Evolutionary conservation across 1,139 yeast genomes (phyloP).

Genomic region (Debaryomyces subglobosus): DNA sequence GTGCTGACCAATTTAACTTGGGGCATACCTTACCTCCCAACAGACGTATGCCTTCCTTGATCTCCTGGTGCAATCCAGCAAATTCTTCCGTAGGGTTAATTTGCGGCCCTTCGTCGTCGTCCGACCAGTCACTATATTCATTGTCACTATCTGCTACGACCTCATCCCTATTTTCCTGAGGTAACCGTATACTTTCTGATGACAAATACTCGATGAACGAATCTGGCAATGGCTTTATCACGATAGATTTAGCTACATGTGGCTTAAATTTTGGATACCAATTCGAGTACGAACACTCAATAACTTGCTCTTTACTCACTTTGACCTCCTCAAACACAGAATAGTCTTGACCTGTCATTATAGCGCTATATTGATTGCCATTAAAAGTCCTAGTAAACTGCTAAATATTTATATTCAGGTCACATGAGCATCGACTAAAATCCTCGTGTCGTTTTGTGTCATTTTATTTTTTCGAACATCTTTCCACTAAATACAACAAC

Average conservation of each 20-base stretch:
- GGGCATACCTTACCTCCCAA: conserved; percentile 71
- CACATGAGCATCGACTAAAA: conserved; percentile 1
- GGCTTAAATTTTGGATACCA: conserved; percentile 68
- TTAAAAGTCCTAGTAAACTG: neutral
- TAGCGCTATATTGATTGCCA: neutral
- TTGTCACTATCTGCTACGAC: conserved; percentile 51
- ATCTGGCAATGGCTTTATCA: conserved; percentile 67
- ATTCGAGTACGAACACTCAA: conserved; percentile 68
- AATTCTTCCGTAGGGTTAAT: conserved; percentile 53
- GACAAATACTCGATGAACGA: conserved; percentile 70
- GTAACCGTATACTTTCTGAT: conserved; percentile 77
- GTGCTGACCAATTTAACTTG: conserved; percentile 95
- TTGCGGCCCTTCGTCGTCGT: conserved; percentile 25
- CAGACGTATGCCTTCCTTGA: conserved; percentile 44
- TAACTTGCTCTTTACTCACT: conserved; percentile 52
- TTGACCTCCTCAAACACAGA: conserved; percentile 36
- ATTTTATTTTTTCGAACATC: conserved; percentile 6
- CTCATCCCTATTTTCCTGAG: conserved; percentile 46
- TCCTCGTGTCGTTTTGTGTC: conserved; percentile 5
- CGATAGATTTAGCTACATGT: conserved; percentile 53
- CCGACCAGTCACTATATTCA: conserved; percentile 74
- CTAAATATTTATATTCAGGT: neutral
- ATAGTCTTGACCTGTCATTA: conserved; percentile 3
- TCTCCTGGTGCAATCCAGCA: conserved; percentile 56
- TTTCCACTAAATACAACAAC: conserved; percentile 3